Evolutionary conservation across 331 rosid species (phyloP), one percentile per base, ranked within the genome.

Genomic region (Rhamnella rubrinervis): DNA sequence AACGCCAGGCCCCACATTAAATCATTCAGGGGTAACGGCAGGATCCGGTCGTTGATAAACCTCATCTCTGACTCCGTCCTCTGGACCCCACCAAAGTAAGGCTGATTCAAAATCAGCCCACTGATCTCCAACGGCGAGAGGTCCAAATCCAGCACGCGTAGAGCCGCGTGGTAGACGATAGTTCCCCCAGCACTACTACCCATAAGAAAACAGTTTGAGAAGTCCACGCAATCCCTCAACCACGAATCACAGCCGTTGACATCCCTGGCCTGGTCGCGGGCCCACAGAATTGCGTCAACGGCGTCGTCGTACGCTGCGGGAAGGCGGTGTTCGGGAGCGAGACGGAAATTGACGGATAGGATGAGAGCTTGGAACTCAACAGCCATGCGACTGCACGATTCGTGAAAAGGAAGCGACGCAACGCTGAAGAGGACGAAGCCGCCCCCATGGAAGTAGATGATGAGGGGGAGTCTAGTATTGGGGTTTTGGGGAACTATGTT

Each of bases 241-340:
- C 97, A 87, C 1, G 86, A 71, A 9, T 89, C 92, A 15, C 83
- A 57, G 62, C 55, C 66, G 58, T 55, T 4, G 55, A 46, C 26
- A 5, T 55, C 25, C 37, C 14, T 13, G 37, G 61, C 89, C 26
- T 79, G 85, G 71, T 56, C 1, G 4, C 70, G 68, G 61, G 62
- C 10, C 96, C 96, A 89, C 2, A 19, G 6, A 65, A 92, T 50
- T 17, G 93, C 82, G 0, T 86, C 87, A 5, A 66, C 38, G 38
- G 96, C 96, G 77, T 92, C 96, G 13, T 92, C 80, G 72, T 87
- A 92, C 7, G 98, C 96, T 0, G 96, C 87, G 0, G 96, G 98
- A 56, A 92, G 98, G 16, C 91, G 96, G 71, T 92, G 86, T 6
- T 92, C 96, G 19, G 98, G 96, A 0, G 90, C 66, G 70, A 89